These are phyloP conservation scores for Gonium pectorale DNA, from an alignment of 139 green algal species.

Conservation along the genomic window DNA sequence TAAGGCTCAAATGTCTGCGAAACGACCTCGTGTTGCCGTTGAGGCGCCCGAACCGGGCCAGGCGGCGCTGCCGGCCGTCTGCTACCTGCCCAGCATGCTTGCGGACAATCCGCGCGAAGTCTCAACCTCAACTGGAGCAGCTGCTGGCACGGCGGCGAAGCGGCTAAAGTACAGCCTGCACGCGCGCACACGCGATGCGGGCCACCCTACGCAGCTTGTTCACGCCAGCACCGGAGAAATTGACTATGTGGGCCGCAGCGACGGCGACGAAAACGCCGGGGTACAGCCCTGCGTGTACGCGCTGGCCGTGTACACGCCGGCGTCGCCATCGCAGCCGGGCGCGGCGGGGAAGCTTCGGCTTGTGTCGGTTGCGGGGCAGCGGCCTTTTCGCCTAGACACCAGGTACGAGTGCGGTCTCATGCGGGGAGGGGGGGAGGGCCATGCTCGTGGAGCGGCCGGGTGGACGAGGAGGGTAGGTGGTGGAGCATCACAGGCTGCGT, in stretches of 20 bases:
- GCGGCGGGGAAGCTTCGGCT: slow-evolving; percentile 21
- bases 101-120: too few species aligned
- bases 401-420: too few species aligned
- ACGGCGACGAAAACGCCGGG: not conserved
- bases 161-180: not conserved
- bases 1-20: slow-evolving; percentile 9
- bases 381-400: slow-evolving; percentile 25
- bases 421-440: too few species aligned
- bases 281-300: not conserved
- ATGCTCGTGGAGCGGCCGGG: too few species aligned
- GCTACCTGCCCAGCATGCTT: slow-evolving; percentile 23
- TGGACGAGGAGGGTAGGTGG: too few species aligned
- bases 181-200: too few species aligned
- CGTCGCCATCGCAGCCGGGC: too few species aligned
- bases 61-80: slow-evolving; percentile 14
- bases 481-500: too few species aligned
- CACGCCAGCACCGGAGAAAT: slow-evolving; percentile 3
- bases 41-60: not conserved
- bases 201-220: too few species aligned
- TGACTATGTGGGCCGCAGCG: slow-evolving; percentile 22
- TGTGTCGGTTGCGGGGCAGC: not conserved
- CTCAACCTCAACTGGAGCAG: not conserved
- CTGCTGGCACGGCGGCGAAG: not conserved
- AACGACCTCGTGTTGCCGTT: not conserved
- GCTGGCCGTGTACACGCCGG: slow-evolving; percentile 1